These are phyloP conservation scores for Datura wrightii DNA, from an alignment of 257 asterid species.

Conservation along the genomic window DNA sequence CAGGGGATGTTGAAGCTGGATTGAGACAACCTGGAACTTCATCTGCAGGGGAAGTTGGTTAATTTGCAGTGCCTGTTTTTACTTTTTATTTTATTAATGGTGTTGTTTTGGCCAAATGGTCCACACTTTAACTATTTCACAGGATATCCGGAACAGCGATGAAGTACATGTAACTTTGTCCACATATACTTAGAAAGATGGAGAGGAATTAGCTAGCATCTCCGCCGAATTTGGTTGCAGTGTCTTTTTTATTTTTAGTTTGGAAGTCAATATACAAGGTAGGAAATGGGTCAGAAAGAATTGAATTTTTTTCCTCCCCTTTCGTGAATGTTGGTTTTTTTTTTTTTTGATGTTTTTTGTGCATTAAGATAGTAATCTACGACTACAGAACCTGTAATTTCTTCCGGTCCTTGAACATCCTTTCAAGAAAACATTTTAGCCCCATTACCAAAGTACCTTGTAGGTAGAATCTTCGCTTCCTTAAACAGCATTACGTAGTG, in stretches of 20 bases:
- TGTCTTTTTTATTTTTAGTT: not conserved
- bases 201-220: not conserved
- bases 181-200: no score
- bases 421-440: not conserved
- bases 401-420: not conserved
- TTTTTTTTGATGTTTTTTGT: not conserved
- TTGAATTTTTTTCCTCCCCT: not conserved
- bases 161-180: no score
- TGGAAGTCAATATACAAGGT: not conserved
- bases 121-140: not conserved
- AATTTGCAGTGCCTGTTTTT: not conserved
- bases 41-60: conserved; percentile 48
- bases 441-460: not conserved
- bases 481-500: no score
- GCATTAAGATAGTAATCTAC: not conserved
- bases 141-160: not conserved
- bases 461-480: not conserved
- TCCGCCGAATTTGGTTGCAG: not conserved
- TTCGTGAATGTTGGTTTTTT: not conserved
- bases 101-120: not conserved
- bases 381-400: not conserved
- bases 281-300: not conserved
- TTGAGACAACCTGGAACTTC: not conserved
- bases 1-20: conserved; percentile 36
- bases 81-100: no score